Percentiles rank a stretch among this genome's conserved stretches.
Evolutionary conservation across 1,284 basidiomycete genomes (phyloP).

Genomic region (Porogramme epimiltina): DNA sequence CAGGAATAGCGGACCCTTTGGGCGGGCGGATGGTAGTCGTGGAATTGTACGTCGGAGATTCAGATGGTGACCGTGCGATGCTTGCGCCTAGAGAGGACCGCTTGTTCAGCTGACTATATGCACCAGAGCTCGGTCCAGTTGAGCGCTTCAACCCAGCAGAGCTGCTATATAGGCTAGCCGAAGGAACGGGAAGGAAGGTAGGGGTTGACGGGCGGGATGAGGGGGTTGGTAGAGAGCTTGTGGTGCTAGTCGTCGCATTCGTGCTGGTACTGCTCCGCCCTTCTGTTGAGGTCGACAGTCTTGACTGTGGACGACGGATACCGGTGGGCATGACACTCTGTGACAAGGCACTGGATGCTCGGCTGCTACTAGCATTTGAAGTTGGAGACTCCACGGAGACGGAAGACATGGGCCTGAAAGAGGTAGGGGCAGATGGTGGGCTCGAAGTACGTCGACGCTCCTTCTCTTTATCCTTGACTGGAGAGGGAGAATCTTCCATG

Average conservation of each 20-base stretch:
- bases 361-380: conserved; percentile 34
- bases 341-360: conserved; percentile 33
- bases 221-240: conserved; percentile 63
- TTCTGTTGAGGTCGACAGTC: conserved; percentile 54
- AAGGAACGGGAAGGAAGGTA: conserved; percentile 70
- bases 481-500: conserved; percentile 81
- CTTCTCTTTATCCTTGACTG: conserved; percentile 55
- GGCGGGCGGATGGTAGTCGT: conserved; percentile 52
- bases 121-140: conserved; percentile 45
- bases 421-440: conserved; percentile 39
- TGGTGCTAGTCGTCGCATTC: conserved; percentile 44
- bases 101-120: conserved; percentile 46
- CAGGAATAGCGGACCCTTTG: conserved; percentile 43
- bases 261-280: conserved; percentile 52
- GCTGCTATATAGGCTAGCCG: conserved; percentile 47
- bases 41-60: conserved; percentile 37
- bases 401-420: conserved; percentile 36
- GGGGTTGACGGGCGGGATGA: conserved; percentile 73
- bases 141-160: conserved; percentile 57
- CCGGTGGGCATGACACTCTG: conserved; percentile 45
- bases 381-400: conserved; percentile 38
- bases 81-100: conserved; percentile 56
- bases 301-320: conserved; percentile 64
- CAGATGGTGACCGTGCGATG: conserved; percentile 26
- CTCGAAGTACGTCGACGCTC: conserved; percentile 62